phyloP scores from a whole-genome alignment of 257 asterid genomes.

The Rauvolfia tetraphylla region DNA sequence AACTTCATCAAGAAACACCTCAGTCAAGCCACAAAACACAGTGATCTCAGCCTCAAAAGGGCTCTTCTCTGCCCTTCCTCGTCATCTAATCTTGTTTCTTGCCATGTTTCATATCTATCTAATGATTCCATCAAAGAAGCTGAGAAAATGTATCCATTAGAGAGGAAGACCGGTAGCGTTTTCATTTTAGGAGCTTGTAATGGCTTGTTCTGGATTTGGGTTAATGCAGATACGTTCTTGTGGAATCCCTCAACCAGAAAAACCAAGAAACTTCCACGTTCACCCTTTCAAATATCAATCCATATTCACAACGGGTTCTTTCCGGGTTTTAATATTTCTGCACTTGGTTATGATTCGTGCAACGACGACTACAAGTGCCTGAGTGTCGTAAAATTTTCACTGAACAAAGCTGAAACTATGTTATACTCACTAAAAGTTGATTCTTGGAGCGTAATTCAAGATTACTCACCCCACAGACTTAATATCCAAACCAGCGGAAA shows the following conservation, averaged over 20 bases:
- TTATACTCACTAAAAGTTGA: slow-evolving; percentile 1
- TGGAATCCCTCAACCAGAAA: slow-evolving; percentile 9
- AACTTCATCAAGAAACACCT: not conserved
- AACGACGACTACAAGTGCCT: not conserved
- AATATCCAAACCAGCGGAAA: not conserved
- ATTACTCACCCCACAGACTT: not conserved
- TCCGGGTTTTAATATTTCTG: not conserved
- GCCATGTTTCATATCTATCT: not conserved
- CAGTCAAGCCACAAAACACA: not conserved
- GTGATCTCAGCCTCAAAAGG: not conserved
- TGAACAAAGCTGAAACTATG: not conserved
- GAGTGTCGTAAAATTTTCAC: not conserved
- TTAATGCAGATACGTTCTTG: not conserved
- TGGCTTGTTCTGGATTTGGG: slow-evolving; percentile 4
- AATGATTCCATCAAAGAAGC: not conserved
- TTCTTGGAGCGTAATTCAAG: slow-evolving; percentile 6
- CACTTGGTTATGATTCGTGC: not conserved
- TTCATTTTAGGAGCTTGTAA: not conserved
- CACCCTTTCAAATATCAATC: slow-evolving; percentile 1
- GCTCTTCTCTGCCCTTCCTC: not conserved
- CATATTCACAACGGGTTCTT: not conserved
- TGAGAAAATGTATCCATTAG: not conserved
- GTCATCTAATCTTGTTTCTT: not conserved
- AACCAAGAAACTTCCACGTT: not conserved
- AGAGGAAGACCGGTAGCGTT: not conserved